Percentiles rank a stretch among this genome's conserved stretches.
Evolutionary conservation across 768 basidiomycete genomes (phyloP).

Genomic region (Hygrocybe punicea): DNA sequence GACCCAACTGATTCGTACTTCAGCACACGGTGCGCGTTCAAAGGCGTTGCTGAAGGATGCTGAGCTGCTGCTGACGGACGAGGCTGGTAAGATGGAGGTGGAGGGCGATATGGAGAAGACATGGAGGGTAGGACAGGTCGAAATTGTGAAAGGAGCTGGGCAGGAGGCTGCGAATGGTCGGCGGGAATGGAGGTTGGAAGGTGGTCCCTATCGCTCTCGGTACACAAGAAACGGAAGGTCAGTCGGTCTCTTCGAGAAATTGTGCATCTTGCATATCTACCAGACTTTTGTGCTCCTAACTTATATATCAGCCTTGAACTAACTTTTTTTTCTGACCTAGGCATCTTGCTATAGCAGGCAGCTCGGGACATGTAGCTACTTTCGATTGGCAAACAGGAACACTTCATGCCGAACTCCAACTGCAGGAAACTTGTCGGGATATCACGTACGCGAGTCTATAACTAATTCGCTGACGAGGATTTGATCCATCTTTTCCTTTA

Average conservation of each 20-base stretch:
- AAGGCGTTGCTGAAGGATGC: constrained; percentile 66
- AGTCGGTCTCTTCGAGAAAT: constrained; percentile 24
- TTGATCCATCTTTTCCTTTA: constrained; percentile 1
- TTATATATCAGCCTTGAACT: background rate
- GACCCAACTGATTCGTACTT: constrained; percentile 60
- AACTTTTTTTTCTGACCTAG: constrained; percentile 34
- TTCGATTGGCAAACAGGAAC: constrained; percentile 91
- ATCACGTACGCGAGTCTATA: constrained; percentile 64
- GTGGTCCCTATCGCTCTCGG: constrained; percentile 78
- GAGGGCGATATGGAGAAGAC: constrained; percentile 84
- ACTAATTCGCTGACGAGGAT: background rate
- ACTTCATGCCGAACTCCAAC: constrained; percentile 81
- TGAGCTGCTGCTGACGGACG: constrained; percentile 64
- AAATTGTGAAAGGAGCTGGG: constrained; percentile 64
- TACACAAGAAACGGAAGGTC: constrained; percentile 92
- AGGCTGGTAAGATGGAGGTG: constrained; percentile 67
- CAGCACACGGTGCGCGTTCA: constrained; percentile 57
- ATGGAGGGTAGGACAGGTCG: constrained; percentile 82
- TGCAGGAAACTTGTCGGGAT: constrained; percentile 88
- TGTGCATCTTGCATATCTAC: too few species aligned
- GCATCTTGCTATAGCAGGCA: constrained; percentile 82
- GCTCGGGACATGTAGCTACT: constrained; percentile 81
- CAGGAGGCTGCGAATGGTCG: constrained; percentile 73
- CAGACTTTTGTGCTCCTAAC: background rate
- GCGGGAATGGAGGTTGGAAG: constrained; percentile 77